Percentiles rank a stretch among this genome's conserved stretches.
Evolutionary conservation across 768 basidiomycete genomes (phyloP).

Genomic region (Hortiboletus flavorubellus): DNA sequence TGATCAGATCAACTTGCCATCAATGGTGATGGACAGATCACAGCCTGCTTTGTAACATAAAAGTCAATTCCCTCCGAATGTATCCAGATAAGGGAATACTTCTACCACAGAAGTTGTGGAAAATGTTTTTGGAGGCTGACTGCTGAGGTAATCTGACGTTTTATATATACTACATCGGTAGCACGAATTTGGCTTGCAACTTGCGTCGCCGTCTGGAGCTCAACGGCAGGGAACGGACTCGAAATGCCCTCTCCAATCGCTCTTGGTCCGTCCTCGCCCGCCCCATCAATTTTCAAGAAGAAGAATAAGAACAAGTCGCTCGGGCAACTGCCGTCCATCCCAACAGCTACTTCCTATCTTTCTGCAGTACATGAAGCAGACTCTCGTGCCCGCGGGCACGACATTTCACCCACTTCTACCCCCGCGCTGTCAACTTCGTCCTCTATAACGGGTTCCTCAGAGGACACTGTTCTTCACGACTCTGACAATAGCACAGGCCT

Average conservation of each 20-base stretch:
- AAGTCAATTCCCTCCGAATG: background rate
- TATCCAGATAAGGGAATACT: background rate
- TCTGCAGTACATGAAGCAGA: conserved; percentile 64
- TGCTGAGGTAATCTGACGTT: conserved; percentile 25
- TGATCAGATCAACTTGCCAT: too few relatives aligned
- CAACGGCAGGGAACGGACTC: conserved; percentile 1
- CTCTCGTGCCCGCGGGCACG: conserved; percentile 55
- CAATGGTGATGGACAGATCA: too few relatives aligned
- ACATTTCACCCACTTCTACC: conserved; percentile 54
- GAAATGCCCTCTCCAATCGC: conserved; percentile 63
- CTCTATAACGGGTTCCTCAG: conserved; percentile 63
- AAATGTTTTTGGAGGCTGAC: conserved; percentile 1
- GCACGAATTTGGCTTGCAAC: conserved; percentile 10
- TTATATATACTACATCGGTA: conserved; percentile 16
- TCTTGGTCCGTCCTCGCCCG: conserved; percentile 46
- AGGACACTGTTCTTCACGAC: conserved; percentile 63
- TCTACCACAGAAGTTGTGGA: background rate
- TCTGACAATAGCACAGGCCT: conserved; percentile 55
- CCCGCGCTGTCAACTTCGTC: conserved; percentile 75
- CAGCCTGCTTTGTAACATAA: too few relatives aligned
- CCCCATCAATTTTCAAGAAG: conserved; percentile 60
- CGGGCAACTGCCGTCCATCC: conserved; percentile 36
- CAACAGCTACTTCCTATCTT: conserved; percentile 57
- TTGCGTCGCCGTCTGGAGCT: background rate
- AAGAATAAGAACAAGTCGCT: conserved; percentile 36